Conservation (phyloP, 225 moss, liverwort and hornwort genomes). For the Neckera pumila region DNA sequence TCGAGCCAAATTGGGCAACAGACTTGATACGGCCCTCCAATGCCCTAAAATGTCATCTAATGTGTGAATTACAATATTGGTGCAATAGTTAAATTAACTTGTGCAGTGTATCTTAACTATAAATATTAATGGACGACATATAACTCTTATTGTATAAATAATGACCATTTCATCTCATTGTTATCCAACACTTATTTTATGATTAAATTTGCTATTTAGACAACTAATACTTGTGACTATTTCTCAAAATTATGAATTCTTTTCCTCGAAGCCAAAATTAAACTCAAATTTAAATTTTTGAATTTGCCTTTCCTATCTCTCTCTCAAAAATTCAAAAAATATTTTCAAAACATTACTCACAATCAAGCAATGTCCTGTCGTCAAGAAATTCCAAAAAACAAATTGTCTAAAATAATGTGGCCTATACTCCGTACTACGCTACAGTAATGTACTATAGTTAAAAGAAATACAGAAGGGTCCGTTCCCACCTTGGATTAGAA, state of each 20-base stretch:
- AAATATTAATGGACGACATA: accelerated
- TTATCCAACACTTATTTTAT: background rate
- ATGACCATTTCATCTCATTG: background rate
- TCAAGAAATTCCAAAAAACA: too few species aligned
- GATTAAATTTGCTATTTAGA: background rate
- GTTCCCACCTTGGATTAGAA: too few species aligned
- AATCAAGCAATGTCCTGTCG: too few species aligned
- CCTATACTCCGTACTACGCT: background rate
- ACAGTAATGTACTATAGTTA: background rate
- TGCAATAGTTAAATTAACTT: too few species aligned
- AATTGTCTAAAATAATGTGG: background rate
- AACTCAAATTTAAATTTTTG: background rate
- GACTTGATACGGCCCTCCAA: too few species aligned
- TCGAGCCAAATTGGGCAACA: too few species aligned
- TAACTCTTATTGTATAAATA: background rate
- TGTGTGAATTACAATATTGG: too few species aligned
- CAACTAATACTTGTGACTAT: background rate
- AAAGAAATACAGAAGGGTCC: too few species aligned
- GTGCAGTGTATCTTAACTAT: too few species aligned
- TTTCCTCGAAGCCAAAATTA: accelerated
- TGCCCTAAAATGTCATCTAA: too few species aligned
- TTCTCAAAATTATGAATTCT: background rate
- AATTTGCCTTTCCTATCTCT: background rate
- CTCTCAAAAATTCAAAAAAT: accelerated
- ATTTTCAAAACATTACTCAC: background rate